These are phyloP conservation scores for Hagleromyces aurorensis DNA, from an alignment of 805 yeast genomes.

Conservation along the genomic window DNA sequence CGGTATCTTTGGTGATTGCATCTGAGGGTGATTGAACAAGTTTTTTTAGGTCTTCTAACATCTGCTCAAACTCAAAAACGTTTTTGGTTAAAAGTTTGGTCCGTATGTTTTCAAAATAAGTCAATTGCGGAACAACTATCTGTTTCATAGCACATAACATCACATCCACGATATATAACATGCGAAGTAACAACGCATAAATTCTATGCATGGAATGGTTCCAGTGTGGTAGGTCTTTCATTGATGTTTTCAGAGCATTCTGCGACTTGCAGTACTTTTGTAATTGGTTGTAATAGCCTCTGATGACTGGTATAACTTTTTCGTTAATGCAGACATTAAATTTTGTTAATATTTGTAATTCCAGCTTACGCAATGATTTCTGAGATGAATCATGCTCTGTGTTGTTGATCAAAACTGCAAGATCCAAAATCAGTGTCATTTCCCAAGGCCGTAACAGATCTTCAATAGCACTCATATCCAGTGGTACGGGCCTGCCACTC, in stretches of 20 bases:
- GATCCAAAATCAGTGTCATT: constrained; percentile 21
- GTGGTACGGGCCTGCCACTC: constrained; percentile 21
- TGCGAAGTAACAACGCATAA: constrained; percentile 29
- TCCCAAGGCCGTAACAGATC: constrained; percentile 32
- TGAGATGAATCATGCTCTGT: constrained; percentile 20
- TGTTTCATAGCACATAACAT: constrained; percentile 20
- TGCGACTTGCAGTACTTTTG: constrained; percentile 17
- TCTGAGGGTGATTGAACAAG: constrained; percentile 8
- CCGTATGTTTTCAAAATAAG: constrained; percentile 10
- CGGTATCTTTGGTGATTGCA: constrained; percentile 3
- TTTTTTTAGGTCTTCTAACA: constrained; percentile 13
- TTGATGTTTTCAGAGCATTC: constrained; percentile 9
- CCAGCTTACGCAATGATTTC: constrained; percentile 22
- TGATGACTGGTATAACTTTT: constrained; percentile 18
- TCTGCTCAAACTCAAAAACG: constrained; percentile 19
- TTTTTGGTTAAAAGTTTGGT: constrained; percentile 19
- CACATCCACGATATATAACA: constrained; percentile 13
- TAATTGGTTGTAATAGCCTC: constrained; percentile 22
- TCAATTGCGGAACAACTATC: constrained; percentile 22
- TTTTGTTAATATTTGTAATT: constrained; percentile 24
- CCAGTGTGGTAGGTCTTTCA: constrained; percentile 32
- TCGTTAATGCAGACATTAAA: constrained; percentile 21
- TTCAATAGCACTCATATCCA: constrained; percentile 25
- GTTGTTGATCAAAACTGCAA: constrained; percentile 30
- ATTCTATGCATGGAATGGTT: constrained; percentile 40